A percentile compares a stretch with the other conserved stretches of the same genome.
Conservation (phyloP, 352 stramenopile genomes). For the Phytophthora pistaciae region DNA sequence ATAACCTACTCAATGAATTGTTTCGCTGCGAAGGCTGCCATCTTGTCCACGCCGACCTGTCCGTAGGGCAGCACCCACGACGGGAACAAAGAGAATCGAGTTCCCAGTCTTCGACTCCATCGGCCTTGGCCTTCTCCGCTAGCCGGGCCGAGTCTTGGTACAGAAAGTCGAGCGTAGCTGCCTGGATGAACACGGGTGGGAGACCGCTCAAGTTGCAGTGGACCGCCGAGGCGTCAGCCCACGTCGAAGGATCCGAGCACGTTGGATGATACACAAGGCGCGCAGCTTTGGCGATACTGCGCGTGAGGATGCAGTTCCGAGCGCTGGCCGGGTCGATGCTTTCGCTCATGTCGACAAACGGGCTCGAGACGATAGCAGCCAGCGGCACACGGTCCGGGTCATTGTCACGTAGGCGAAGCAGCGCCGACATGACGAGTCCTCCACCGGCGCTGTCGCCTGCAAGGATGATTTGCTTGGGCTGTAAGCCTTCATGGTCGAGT, state of each 20-base stretch:
- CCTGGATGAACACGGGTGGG: constrained; percentile 48
- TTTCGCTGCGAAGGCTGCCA: constrained; percentile 41
- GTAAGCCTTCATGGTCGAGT: constrained; percentile 31
- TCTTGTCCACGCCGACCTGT: constrained; percentile 35
- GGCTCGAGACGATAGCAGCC: constrained; percentile 35
- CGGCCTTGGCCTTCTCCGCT: constrained; percentile 31
- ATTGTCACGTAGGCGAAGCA: constrained; percentile 42
- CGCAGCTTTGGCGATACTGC: constrained; percentile 24
- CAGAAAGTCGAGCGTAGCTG: constrained; percentile 41
- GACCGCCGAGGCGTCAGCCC: constrained; percentile 43
- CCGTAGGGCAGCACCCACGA: constrained; percentile 42
- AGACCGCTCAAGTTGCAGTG: constrained; percentile 50
- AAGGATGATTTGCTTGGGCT: constrained; percentile 43
- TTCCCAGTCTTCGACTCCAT: constrained; percentile 45
- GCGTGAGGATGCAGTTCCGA: constrained; percentile 45
- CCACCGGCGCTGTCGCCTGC: constrained; percentile 53
- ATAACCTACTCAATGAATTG: constrained; percentile 18
- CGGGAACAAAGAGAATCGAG: constrained; percentile 48
- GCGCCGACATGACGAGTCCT: constrained; percentile 44
- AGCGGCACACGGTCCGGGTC: constrained; percentile 27
- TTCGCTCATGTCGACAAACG: constrained; percentile 27
- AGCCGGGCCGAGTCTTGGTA: constrained; percentile 37
- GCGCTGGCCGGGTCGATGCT: constrained; percentile 8
- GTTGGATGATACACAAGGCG: constrained; percentile 29
- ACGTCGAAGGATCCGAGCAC: constrained; percentile 22